A percentile compares a stretch with the other conserved stretches of the same genome.
Evolutionary conservation across 2,329 filamentous ascomycete species (phyloP).

Genomic region (Didymella pinodella): DNA sequence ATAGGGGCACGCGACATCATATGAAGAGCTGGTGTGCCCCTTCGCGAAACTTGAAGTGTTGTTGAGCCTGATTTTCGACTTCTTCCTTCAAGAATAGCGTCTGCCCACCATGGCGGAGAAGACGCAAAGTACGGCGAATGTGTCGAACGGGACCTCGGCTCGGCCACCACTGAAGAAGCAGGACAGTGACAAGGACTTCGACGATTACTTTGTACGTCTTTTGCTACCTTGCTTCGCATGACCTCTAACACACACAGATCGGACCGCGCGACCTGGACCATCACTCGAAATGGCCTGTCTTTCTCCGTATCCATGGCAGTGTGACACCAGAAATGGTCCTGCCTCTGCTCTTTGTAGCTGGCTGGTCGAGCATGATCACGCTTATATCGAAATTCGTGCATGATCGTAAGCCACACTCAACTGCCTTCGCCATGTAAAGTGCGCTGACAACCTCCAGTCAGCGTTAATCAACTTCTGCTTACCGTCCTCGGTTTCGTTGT

Average conservation of each 20-base stretch:
- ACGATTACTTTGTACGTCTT: conserved; percentile 65
- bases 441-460: conserved; percentile 50
- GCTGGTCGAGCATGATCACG: conserved; percentile 72
- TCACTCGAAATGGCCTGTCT: conserved; percentile 79
- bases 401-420: conserved; percentile 30
- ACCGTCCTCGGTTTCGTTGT: conserved; percentile 84
- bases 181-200: conserved; percentile 51
- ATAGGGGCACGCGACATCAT: conserved; percentile 21
- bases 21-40: conserved; percentile 11
- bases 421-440: not conserved
- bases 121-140: conserved; percentile 23
- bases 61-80: not conserved
- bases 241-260: conserved; percentile 31
- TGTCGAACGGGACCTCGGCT: conserved; percentile 18
- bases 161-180: conserved; percentile 30
- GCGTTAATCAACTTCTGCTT: conserved; percentile 71
- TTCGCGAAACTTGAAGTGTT: not conserved
- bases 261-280: conserved; percentile 73
- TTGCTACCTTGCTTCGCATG: not conserved
- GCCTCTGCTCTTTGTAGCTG: conserved; percentile 69
- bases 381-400: conserved; percentile 54
- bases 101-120: conserved; percentile 26
- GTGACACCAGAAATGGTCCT: conserved; percentile 77
- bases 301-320: conserved; percentile 77
- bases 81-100: not conserved